A percentile compares a stretch with the other conserved stretches of the same genome.
These are phyloP conservation scores for Globisporangium viniferum DNA, from an alignment of 352 stramenopile genomes.

Conservation along the genomic window DNA sequence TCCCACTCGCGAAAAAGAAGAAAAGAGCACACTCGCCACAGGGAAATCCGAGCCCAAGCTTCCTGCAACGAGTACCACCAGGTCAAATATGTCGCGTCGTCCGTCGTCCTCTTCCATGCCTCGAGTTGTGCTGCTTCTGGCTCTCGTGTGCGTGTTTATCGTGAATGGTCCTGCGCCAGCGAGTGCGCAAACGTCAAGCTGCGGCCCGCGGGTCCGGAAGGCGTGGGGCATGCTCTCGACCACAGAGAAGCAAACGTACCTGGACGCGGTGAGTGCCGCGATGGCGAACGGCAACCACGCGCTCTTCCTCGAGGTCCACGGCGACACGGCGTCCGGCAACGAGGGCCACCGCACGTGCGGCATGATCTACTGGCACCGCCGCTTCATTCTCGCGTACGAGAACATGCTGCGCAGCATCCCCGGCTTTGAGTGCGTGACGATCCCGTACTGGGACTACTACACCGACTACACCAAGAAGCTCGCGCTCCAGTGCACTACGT, in stretches of 20 bases:
- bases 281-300: slow-evolving; percentile 53
- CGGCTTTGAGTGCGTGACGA: slow-evolving; percentile 59
- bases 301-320: slow-evolving; percentile 56
- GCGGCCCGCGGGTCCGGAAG: slow-evolving; percentile 43
- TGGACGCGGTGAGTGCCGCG: slow-evolving; percentile 46
- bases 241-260: slow-evolving; percentile 61
- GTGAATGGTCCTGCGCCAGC: not conserved
- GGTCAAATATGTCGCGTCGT: not conserved
- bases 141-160: slow-evolving; percentile 23
- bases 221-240: slow-evolving; percentile 41
- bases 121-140: not conserved
- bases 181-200: slow-evolving; percentile 22
- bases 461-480: slow-evolving; percentile 39
- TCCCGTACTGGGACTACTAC: slow-evolving; percentile 83
- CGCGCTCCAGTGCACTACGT: slow-evolving; percentile 21
- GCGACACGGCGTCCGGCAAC: slow-evolving; percentile 29
- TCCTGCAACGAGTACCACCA: not conserved
- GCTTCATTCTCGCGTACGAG: slow-evolving; percentile 69
- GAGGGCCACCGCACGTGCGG: slow-evolving; percentile 49
- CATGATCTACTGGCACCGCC: slow-evolving; percentile 71
- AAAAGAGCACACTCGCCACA: not conserved
- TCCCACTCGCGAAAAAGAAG: not conserved
- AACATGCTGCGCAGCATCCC: slow-evolving; percentile 70
- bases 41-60: not conserved
- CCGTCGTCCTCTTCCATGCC: not conserved